Percentiles rank a stretch among this genome's conserved stretches.
Evolutionary conservation across 2,329 filamentous ascomycete genomes (phyloP).

Genomic region (Pseudogymnoascus sp.): DNA sequence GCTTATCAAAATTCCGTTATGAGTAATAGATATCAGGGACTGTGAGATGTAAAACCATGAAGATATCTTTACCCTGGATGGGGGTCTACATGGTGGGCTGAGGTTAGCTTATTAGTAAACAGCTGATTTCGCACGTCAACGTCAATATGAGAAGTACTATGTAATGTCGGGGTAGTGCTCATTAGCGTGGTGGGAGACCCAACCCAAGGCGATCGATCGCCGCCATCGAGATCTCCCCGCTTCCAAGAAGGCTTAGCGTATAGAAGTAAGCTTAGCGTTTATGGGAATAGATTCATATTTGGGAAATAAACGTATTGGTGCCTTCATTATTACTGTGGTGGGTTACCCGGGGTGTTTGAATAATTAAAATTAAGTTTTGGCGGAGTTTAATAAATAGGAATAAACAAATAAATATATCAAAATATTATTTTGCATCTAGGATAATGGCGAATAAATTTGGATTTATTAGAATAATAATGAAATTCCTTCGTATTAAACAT

Average conservation of each 20-base stretch:
- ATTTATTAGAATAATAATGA: background rate
- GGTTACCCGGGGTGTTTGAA: background rate
- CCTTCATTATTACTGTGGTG: background rate
- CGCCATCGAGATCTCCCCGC: background rate
- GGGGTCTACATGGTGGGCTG: conserved; percentile 3
- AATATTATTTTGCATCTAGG: background rate
- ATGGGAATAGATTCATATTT: background rate
- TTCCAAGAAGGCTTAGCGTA: background rate
- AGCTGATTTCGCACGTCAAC: background rate
- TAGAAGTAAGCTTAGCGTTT: background rate
- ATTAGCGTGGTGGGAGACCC: background rate
- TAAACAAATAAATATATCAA: background rate
- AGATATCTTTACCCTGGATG: background rate
- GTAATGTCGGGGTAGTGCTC: background rate
- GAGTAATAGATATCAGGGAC: background rate
- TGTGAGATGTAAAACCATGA: background rate
- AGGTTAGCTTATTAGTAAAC: background rate
- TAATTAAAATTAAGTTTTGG: background rate
- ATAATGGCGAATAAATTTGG: background rate
- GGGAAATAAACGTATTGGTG: background rate
- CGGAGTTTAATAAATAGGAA: background rate
- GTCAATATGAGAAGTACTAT: background rate
- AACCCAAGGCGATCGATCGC: background rate
- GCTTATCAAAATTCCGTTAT: background rate
- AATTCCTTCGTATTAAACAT: background rate